Evolutionary conservation across 1,139 yeast genomes (phyloP), one percentile per base, ranked within the genome.

Genomic region (Geotrichum candidum): DNA sequence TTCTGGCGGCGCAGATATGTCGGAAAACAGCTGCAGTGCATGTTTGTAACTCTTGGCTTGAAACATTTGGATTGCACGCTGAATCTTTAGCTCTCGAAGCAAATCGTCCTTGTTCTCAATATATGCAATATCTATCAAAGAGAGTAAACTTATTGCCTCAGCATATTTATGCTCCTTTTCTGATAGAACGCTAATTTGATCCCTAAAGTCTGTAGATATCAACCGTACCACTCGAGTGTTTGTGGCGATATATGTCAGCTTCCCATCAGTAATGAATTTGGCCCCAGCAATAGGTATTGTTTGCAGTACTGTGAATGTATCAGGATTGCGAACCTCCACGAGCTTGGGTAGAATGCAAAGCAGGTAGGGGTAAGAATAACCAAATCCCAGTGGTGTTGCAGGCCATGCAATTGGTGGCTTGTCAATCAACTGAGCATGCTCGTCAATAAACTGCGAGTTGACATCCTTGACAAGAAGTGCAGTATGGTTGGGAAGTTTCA

Each of bases 1-100:
- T 35, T 78, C 76, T 0, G 90, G 90, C 0, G 86, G 80, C 0
- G 89, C 87, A 67, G 85, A 76, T 58, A 78, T 82, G 46, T 80
- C 81, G 2, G 80, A 78, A 62, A 85, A 84, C 25, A 80, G 68
- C 27, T 74, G 69, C 67, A 84, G 73, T 0, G 86, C 79, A n/a
- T 71, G 68, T 11, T 71, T 73, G 60, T 73, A 77, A 4, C 75
- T 66, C 13, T 71, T 72, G 1, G 69, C 63, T 1, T 68, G 62
- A 64, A 83, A 75, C 23, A 80, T 66, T 2, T 69, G 66, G 2
- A 72, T 67, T 0, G 82, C 87, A 46, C 75, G 74, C 41, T 73
- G 64, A 41, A 81, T 74, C 64, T 83, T 79, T 48, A 82, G 71
- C n/a, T 78, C 77, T 31, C 86, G 68, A 27, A 83, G 67, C 62